Conservation (phyloP, 345 rosid species). For the Kernera saxatilis region DNA sequence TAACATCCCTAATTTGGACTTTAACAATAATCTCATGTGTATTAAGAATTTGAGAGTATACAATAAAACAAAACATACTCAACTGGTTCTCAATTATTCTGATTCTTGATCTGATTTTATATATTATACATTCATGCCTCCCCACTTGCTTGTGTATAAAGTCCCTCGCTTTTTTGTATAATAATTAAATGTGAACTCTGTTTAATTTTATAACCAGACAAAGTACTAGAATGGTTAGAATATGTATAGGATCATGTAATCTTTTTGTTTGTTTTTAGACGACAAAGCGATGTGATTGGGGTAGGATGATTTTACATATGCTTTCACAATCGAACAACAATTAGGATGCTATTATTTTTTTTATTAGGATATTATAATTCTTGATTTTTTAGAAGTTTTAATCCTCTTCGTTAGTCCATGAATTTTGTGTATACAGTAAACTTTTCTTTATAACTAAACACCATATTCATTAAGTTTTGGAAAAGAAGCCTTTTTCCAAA, state of each 20-base stretch:
- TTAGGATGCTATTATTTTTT: neutral
- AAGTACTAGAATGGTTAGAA: neutral
- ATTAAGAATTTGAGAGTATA: constrained; percentile 12
- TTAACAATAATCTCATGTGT: constrained; percentile 17
- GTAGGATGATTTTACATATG: neutral
- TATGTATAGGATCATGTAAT: neutral
- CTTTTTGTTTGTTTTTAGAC: neutral
- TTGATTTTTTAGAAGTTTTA: too few species aligned
- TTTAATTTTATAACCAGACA: constrained; percentile 8
- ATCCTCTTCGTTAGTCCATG: too few species aligned
- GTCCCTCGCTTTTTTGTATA: neutral
- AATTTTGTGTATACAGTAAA: too few species aligned
- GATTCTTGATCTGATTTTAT: constrained; percentile 25
- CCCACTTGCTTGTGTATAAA: constrained; percentile 30
- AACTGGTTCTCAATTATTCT: constrained; percentile 26
- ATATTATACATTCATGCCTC: constrained; percentile 23
- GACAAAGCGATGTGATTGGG: neutral
- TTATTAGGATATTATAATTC: too few species aligned
- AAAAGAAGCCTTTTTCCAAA: too few species aligned
- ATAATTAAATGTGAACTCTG: neutral
- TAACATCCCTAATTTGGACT: too few species aligned
- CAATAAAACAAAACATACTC: constrained; percentile 17
- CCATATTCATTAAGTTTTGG: too few species aligned
- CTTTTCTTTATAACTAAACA: too few species aligned
- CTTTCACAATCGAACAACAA: neutral